Evolutionary conservation across 345 rosid genomes (phyloP).

Genomic region (Clarkia xantiana): DNA sequence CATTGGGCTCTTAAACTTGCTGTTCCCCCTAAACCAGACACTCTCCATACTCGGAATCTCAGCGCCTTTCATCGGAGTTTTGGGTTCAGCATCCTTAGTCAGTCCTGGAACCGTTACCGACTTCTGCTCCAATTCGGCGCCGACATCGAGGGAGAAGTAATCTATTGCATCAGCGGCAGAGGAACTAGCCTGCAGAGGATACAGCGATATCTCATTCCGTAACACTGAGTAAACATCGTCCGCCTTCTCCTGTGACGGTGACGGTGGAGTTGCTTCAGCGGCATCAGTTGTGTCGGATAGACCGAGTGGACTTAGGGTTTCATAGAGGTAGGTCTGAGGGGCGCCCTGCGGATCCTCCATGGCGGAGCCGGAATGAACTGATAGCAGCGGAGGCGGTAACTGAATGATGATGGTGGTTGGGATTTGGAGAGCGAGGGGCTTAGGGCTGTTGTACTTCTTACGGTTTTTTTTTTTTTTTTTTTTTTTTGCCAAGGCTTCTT

Average conservation of each 20-base stretch:
- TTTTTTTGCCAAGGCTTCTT: too few relatives aligned
- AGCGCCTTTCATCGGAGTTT: constrained; percentile 13
- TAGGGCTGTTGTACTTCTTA: too few relatives aligned
- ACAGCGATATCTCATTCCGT: constrained; percentile 61
- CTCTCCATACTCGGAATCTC: constrained; percentile 28
- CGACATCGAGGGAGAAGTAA: constrained; percentile 60
- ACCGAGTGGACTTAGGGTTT: constrained; percentile 36
- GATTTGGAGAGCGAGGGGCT: too few relatives aligned
- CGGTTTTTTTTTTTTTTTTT: too few relatives aligned
- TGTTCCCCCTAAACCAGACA: constrained; percentile 59
- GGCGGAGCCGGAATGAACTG: neutral
- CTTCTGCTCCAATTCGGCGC: constrained; percentile 9
- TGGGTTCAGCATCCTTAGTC: constrained; percentile 17
- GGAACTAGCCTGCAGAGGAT: constrained; percentile 11
- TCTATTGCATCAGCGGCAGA: constrained; percentile 33
- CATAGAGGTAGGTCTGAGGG: constrained; percentile 28
- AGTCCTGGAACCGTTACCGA: constrained; percentile 9
- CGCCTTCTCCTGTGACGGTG: constrained; percentile 9
- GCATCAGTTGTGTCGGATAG: constrained; percentile 11
- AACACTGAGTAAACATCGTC: constrained; percentile 42
- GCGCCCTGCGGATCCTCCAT: constrained; percentile 18
- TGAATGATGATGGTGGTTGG: too few relatives aligned
- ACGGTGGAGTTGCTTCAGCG: constrained; percentile 7
- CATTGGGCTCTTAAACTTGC: constrained; percentile 67
- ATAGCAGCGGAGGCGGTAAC: too few relatives aligned